A percentile compares a stretch with the other conserved stretches of the same genome.
phyloP scores from a whole-genome alignment of 495 filamentous ascomycete species.

The Glarea lozoyensis region DNA sequence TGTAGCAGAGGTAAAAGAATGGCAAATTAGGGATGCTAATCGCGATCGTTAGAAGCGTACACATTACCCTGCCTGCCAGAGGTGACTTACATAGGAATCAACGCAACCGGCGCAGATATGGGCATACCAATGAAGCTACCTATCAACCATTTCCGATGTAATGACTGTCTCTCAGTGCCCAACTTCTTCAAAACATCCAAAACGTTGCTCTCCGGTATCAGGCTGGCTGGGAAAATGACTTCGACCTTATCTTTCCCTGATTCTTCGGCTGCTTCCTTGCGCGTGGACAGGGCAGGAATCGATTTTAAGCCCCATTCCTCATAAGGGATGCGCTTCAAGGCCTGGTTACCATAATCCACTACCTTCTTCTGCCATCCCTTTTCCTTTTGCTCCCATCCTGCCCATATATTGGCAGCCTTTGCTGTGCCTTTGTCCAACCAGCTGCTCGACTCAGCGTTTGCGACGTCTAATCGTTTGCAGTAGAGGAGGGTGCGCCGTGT shows the following conservation, averaged over 20 bases:
- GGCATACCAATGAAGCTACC: constrained; percentile 80
- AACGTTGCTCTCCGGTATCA: constrained; percentile 55
- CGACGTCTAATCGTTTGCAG: constrained; percentile 60
- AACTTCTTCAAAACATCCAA: constrained; percentile 51
- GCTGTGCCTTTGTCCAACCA: constrained; percentile 53
- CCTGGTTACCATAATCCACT: constrained; percentile 76
- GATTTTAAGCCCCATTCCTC: constrained; percentile 98
- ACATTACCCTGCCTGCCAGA: not conserved
- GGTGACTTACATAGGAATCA: constrained; percentile 71
- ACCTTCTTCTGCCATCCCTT: constrained; percentile 79
- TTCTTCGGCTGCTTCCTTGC: constrained; percentile 50
- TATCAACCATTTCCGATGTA: constrained; percentile 67
- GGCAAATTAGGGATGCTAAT: constrained; percentile 85
- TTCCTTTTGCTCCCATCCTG: constrained; percentile 75
- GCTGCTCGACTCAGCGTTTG: constrained; percentile 38
- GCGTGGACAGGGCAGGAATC: constrained; percentile 71
- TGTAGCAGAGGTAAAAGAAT: constrained; percentile 89
- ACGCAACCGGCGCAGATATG: constrained; percentile 67
- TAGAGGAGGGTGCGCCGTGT: constrained; percentile 88
- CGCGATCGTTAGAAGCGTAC: not conserved
- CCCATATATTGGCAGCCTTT: constrained; percentile 69
- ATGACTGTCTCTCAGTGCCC: constrained; percentile 66
- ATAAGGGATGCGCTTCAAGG: constrained; percentile 79
- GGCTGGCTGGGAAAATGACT: constrained; percentile 64
- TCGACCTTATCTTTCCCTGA: constrained; percentile 60